Evolutionary conservation across 768 basidiomycete genomes (phyloP), one percentile per base, ranked within the genome.

Genomic region (Gloeophyllum trabeum): DNA sequence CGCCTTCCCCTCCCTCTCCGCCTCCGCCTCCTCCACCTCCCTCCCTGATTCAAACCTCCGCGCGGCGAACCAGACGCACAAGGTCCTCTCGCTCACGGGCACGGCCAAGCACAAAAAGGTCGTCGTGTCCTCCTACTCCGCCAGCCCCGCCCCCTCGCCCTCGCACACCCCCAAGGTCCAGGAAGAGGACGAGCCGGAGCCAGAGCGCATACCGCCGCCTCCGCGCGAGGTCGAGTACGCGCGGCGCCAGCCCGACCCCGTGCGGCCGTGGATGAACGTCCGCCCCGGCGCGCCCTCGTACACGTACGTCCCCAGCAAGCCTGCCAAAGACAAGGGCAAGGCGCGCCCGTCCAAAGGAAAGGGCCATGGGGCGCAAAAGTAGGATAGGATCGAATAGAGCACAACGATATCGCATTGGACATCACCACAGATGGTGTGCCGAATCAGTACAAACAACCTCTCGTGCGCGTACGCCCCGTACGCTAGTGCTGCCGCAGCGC

Each of bases 1-100:
- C 2, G 76, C 75, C 0, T 85, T 85, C 52, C 81, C 81, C 16
- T 61, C 65, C 12, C 68, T 85, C 21, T 46, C 56, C 2, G 59
- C 52, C 5, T 23, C 51, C 2, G 25, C 47, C 3, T 42, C 39
- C 38, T 28, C 40, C 12, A 39, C 39, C 3, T 18, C 19, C 36
- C 28, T 26, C 19, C 47, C 48, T 25, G 21, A 25, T 26, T 24
- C 51, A 45, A 48, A 30, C 37, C 55, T 2, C 35, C 48, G n/a
- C 46, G 48, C 65, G 1, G 50, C 50, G 7, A 55, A 64, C 13
- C 61, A 69, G 38, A 65, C 70, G 1, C 76, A 75, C 46, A 79
- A 73, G 52, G 75, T 81, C 6, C 48, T 83, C 19, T 80, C 81
- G 6, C 50, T 84, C 25, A 32, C 10, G 10, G 60, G 65, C 6